Conservation (phyloP, 2,329 filamentous ascomycete genomes). For the Fusarium bulbicola region DNA sequence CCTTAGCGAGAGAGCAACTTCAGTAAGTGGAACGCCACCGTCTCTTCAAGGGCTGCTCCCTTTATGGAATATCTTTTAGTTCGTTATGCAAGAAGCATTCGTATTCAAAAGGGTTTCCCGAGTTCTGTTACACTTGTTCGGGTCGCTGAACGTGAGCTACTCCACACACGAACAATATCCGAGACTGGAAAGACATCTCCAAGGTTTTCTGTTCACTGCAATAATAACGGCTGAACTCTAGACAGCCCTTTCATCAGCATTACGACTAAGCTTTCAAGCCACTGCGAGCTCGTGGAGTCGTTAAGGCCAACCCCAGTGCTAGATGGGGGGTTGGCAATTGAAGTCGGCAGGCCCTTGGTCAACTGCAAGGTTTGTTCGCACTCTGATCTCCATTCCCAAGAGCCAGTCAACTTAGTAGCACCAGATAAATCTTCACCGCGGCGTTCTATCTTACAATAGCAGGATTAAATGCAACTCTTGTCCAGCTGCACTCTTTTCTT, state of each 20-base stretch:
- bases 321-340: not conserved
- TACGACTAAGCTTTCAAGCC: accelerated
- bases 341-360: not conserved
- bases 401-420: not conserved
- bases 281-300: not conserved
- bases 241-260: not conserved
- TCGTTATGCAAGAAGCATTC: not conserved
- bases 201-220: not conserved
- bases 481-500: not conserved
- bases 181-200: not conserved
- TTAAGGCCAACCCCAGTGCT: not conserved
- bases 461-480: not conserved
- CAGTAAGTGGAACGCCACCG: not conserved
- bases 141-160: not conserved
- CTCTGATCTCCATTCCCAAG: not conserved
- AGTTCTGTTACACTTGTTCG: not conserved
- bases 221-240: not conserved
- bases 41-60: no score
- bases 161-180: not conserved
- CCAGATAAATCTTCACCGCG: not conserved
- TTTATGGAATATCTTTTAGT: not conserved
- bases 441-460: accelerated
- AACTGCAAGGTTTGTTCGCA: not conserved
- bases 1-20: not conserved
- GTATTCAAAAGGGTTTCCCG: not conserved